A percentile compares a stretch with the other conserved stretches of the same genome.
Conservation (phyloP, 345 rosid species). For the Salix purpurea region DNA sequence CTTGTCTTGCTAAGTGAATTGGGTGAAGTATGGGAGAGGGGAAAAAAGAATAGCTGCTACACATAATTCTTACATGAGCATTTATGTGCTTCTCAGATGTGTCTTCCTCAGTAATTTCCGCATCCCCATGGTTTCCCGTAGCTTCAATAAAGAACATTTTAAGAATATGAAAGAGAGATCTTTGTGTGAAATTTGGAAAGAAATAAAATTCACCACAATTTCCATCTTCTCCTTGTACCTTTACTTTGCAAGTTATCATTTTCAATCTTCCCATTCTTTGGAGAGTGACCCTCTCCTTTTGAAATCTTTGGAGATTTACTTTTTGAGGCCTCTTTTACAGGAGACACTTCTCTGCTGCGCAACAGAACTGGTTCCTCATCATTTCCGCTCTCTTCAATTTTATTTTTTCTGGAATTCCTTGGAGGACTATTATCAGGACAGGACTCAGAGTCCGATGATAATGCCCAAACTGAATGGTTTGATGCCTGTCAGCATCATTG, state of each 20-base stretch:
- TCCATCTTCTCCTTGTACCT: constrained; percentile 35
- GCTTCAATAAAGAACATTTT: constrained; percentile 10
- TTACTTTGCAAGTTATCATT: constrained; percentile 28
- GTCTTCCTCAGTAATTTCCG: constrained; percentile 46
- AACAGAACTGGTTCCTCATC: constrained; percentile 31
- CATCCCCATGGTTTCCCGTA: constrained; percentile 47
- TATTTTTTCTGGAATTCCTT: constrained; percentile 22
- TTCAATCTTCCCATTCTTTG: constrained; percentile 32
- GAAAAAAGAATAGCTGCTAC: constrained; percentile 10
- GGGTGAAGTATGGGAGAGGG: constrained; percentile 11
- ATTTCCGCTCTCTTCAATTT: constrained; percentile 25
- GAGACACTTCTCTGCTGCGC: constrained; percentile 25
- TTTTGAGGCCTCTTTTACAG: constrained; percentile 43
- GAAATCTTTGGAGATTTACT: constrained; percentile 43
- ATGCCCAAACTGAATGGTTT: constrained; percentile 35
- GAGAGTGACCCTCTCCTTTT: constrained; percentile 22
- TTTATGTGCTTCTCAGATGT: constrained; percentile 40
- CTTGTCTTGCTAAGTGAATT: constrained; percentile 21
- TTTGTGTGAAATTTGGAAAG: background rate
- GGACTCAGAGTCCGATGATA: constrained; percentile 82
- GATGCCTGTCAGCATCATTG: constrained; percentile 33
- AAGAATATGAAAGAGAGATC: background rate
- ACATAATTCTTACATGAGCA: constrained; percentile 53
- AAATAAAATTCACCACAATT: background rate
- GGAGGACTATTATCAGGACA: constrained; percentile 27